Evolutionary conservation across 2,329 filamentous ascomycete species (phyloP).

Genomic region (Aureobasidium musti): DNA sequence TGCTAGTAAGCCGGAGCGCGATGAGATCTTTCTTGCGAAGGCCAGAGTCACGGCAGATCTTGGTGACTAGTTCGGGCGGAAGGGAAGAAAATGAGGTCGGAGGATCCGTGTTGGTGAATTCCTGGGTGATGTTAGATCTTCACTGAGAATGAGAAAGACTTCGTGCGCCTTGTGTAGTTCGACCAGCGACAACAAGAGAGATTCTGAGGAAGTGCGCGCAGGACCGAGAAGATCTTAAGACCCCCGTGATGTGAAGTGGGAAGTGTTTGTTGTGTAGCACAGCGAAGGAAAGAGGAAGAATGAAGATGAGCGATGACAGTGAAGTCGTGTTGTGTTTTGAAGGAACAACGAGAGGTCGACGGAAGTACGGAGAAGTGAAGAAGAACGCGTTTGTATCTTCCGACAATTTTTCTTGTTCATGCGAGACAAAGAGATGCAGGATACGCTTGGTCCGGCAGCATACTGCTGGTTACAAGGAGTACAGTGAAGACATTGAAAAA

Average conservation of each 20-base stretch:
- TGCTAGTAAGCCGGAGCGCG: background rate
- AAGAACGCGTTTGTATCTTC: no score
- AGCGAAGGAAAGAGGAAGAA: background rate
- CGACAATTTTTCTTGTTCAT: no score
- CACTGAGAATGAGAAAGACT: background rate
- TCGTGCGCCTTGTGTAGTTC: background rate
- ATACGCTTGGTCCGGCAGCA: no score
- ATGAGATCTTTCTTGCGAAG: background rate
- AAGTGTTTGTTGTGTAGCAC: background rate
- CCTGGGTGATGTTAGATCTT: background rate
- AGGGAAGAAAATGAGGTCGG: background rate
- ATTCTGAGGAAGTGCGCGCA: background rate
- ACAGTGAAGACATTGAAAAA: background rate
- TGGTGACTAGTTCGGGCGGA: background rate
- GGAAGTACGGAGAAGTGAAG: no score
- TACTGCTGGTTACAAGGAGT: no score
- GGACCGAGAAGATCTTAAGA: background rate
- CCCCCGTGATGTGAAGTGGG: background rate
- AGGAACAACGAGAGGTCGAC: background rate
- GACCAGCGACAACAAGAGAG: background rate
- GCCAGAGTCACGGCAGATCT: background rate
- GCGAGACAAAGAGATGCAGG: no score
- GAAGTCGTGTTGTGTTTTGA: background rate
- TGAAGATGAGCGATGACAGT: background rate
- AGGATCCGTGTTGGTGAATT: background rate